Base-by-base conservation (phyloP, 2,329 filamentous ascomycete species). In the Claviceps sorghi region DNA sequence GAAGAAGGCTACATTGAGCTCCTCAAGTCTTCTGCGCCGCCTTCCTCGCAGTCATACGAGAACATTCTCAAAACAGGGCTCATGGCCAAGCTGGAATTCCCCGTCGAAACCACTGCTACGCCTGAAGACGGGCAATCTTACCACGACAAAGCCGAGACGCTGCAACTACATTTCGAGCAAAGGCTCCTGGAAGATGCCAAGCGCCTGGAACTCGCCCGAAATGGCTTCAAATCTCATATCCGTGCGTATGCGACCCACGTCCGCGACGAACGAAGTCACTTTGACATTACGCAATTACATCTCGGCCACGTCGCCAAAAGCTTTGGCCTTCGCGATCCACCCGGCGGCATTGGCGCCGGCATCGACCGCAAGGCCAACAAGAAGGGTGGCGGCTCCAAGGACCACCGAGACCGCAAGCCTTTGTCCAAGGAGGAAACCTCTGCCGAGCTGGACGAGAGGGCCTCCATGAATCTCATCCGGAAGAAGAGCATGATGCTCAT, bases 161-260 rank as follows among this genome's bases (percentile, higher is more conserved):
- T 82, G 41, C 78, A 82, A 59, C 69, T 82, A 29, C 78, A 81
- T 58, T 64, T 82, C 19, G 78, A 82, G 60, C 77, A 81, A 63
- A 73, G 78, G 1, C 69, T 82, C 5, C 72, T 81, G 38, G 67
- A 80, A 38, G 78, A 84, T 52, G 71, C 79, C 0, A 80, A 80
- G 52, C 79, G 86, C 41, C 78, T 95, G 4, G 88, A 95, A 60
- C 78, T 89, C 61, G 91, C 86, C 0, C 80, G 88, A 21, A 82
- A 87, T 58, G 93, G 84, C 0, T 98, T 87, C 71, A 88, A 94
- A 64, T 93, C 87, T 49, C 90, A 97, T 62, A 84, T 98, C 52
- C 79, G 93, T 52, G 93, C 93, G 1, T 98, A 98, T 65, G 89
- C 93, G 2, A 98, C 93, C 0, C 93, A 98, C 67, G 80, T 91